Base-by-base conservation (phyloP, 306 rosid species). In the Rosa chinensis region DNA sequence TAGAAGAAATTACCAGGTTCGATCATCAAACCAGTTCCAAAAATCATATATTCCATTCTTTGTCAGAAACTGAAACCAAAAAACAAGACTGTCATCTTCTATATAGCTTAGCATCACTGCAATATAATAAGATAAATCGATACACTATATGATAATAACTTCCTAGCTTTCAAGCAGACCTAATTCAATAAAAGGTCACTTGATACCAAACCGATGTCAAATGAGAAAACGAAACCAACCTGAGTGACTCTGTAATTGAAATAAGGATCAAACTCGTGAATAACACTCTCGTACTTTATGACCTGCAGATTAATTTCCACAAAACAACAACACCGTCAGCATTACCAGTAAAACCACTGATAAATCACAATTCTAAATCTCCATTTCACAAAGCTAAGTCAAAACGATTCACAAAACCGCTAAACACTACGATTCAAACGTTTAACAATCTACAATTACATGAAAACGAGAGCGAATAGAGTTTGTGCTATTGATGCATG, bases 1-100 rank as follows among this genome's bases (percentile, higher is more conserved):
- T 10, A 56, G 44, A 28, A 55, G 78, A 82, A 80, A 67, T 71
- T 91, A 95, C 99, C 98, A 95, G 72, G 99, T 95, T 49, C 99
- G 91, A 74, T 95, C 99, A 86, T 95, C 99, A 81, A 95, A 95
- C 99, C 99, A 95, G 84, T 95, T 95, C 99, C 98, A 92, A 85
- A 95, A 95, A 66, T 95, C 97, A 85, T 95, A 95, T 84, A 92
- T 28, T 1, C 28, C 28, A 28, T 28, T 28, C 28, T 28, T 28
- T 1, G 28, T 28, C 28, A 28, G 28, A 28, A 28, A 28, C 28
- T 28, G 28, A 28, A 28, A 28, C 28, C 28, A 28, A 28, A 1
- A 28, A 28, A 28, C 28, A 28, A 28, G 28, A 28, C 28, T 28
- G 28, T 28, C 1, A 28, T 28, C 28, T 28, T 28, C 28, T 28